A percentile compares a stretch with the other conserved stretches of the same genome.
These are phyloP conservation scores for Omphalotus guepiniiformis DNA, from an alignment of 768 basidiomycete genomes.

Conservation along the genomic window DNA sequence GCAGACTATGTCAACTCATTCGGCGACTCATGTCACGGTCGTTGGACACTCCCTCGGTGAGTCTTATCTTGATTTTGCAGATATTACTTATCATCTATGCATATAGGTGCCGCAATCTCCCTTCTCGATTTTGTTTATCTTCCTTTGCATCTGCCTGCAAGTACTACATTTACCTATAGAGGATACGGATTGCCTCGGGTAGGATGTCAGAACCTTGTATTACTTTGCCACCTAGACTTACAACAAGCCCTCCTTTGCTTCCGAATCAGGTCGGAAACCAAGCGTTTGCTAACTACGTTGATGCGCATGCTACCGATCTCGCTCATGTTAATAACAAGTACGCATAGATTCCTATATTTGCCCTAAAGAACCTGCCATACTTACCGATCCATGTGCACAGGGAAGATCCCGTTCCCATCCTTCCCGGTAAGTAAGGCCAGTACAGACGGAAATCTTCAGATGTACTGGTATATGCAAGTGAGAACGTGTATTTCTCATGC, in stretches of 20 bases:
- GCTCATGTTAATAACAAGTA: conserved; percentile 63
- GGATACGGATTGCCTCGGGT: conserved; percentile 43
- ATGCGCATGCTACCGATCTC: conserved; percentile 31
- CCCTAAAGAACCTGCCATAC: neutral
- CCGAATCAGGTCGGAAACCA: conserved; percentile 46
- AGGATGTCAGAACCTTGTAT: conserved; percentile 22
- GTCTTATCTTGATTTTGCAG: neutral
- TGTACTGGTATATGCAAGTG: neutral
- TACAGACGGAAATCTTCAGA: neutral
- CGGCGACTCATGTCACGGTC: conserved; percentile 31
- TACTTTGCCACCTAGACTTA: conserved; percentile 18
- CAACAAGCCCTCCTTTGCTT: neutral
- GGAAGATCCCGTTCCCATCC: conserved; percentile 36
- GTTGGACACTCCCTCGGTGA: conserved; percentile 42
- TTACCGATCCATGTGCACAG: conserved; percentile 15
- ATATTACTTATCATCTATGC: too few relatives aligned
- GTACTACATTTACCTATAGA: conserved; percentile 28
- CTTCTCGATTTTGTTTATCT: conserved; percentile 56
- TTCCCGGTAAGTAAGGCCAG: conserved; percentile 28
- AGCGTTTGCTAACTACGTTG: conserved; percentile 59
- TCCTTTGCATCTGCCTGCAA: conserved; percentile 41
- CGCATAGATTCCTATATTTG: conserved; percentile 7
- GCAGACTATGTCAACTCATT: conserved; percentile 28
- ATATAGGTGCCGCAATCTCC: conserved; percentile 45
- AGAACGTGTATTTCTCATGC: neutral